A percentile compares a stretch with the other conserved stretches of the same genome.
Conservation (phyloP, 495 filamentous ascomycete genomes). For the Podospora fimiseda region DNA sequence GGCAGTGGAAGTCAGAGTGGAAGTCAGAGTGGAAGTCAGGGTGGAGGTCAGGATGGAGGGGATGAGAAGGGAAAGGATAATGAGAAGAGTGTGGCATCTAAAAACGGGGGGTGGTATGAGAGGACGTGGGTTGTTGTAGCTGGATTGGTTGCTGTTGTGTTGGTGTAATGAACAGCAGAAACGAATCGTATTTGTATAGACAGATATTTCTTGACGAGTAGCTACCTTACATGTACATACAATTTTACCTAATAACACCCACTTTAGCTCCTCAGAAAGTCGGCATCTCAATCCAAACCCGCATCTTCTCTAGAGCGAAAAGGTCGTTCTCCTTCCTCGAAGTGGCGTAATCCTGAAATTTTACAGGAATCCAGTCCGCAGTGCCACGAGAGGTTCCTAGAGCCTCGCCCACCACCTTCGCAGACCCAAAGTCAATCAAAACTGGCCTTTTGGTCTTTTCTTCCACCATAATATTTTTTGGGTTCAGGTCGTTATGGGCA, state of each 20-base stretch:
- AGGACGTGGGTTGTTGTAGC: no score
- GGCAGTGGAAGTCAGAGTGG: no score
- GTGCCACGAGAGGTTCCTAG: background rate
- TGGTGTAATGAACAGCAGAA: no score
- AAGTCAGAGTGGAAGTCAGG: no score
- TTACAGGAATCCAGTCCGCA: background rate
- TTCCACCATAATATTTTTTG: background rate
- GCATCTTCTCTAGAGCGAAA: background rate
- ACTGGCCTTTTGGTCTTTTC: background rate
- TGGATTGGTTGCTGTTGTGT: no score
- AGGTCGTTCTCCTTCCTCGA: background rate
- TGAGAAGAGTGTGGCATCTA: no score
- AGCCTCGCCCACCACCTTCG: background rate
- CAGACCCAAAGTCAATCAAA: background rate
- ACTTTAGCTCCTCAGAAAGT: background rate
- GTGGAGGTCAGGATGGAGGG: no score
- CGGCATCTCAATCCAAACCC: background rate
- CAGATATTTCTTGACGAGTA: no score
- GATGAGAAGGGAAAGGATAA: no score
- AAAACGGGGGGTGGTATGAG: no score
- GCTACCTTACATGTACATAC: background rate
- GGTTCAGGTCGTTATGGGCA: background rate
- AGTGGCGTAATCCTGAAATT: background rate
- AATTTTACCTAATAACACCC: background rate
- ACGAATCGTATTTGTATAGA: no score